A percentile compares a stretch with the other conserved stretches of the same genome.
These are phyloP conservation scores for Pyrenophora seminiperda DNA, from an alignment of 2,329 filamentous ascomycete species.

Conservation along the genomic window DNA sequence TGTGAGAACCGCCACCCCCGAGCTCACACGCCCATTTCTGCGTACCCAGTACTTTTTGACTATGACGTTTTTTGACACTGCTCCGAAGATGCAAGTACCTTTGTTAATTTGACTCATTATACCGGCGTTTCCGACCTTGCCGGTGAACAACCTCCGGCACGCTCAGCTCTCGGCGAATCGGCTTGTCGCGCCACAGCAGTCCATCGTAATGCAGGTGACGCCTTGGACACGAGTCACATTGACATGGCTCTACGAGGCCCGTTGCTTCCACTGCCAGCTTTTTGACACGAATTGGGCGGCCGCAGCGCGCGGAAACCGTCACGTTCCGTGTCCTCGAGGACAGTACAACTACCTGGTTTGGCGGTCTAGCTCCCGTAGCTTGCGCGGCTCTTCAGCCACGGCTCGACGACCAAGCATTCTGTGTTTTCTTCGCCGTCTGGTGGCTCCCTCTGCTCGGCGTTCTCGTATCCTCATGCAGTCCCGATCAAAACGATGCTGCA, in stretches of 20 bases:
- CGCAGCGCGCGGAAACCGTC: constrained; percentile 8
- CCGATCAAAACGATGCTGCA: not conserved
- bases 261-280: constrained; percentile 12
- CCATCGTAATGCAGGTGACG: constrained; percentile 1
- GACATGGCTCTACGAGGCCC: constrained; percentile 4
- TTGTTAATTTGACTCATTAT: constrained; percentile 9
- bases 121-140: constrained; percentile 17
- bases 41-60: constrained; percentile 4
- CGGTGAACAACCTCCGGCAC: constrained; percentile 16
- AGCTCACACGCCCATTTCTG: constrained; percentile 7
- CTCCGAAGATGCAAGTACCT: constrained; percentile 5
- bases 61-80: constrained; percentile 10
- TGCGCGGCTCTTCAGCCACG: constrained; percentile 4
- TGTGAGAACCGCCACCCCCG: constrained; percentile 35
- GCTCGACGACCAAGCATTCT: constrained; percentile 16
- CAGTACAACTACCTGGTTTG: constrained; percentile 5
- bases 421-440: constrained; percentile 1
- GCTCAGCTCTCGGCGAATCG: constrained; percentile 18
- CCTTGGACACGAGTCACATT: constrained; percentile 5
- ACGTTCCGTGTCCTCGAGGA: constrained; percentile 3
- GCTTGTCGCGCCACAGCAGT: constrained; percentile 5
- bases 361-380: not conserved
- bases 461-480: constrained; percentile 1
- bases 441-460: constrained; percentile 1
- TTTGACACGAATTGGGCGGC: not conserved